phyloP scores from a whole-genome alignment of 768 basidiomycete genomes.

The Tylopilus felleus region DNA sequence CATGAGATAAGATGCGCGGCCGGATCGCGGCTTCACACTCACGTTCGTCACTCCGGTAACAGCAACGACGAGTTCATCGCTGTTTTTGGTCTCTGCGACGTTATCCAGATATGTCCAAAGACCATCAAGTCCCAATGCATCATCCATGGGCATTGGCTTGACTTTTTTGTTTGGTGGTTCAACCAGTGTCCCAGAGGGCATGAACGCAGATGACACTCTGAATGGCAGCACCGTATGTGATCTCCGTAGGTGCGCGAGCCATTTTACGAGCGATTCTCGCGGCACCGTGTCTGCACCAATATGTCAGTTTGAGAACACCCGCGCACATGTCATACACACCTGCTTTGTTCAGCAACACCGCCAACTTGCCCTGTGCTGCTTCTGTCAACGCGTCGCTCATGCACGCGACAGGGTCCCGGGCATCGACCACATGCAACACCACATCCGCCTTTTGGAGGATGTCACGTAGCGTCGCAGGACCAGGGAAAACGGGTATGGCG shows the following conservation, averaged over 20 bases:
- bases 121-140: conserved; percentile 60
- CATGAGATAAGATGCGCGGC: conserved; percentile 4
- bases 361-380: conserved; percentile 42
- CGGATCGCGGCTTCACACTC: conserved; percentile 24
- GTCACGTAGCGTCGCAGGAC: conserved; percentile 26
- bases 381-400: conserved; percentile 62
- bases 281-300: conserved; percentile 66
- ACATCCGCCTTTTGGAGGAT: conserved; percentile 79
- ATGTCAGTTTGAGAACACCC: background rate
- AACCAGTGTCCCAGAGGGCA: conserved; percentile 39
- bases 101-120: conserved; percentile 47
- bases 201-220: conserved; percentile 65
- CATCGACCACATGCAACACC: conserved; percentile 77
- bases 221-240: conserved; percentile 68
- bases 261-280: conserved; percentile 66
- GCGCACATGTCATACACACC: conserved; percentile 46
- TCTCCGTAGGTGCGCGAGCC: conserved; percentile 60
- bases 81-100: conserved; percentile 46
- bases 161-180: conserved; percentile 41
- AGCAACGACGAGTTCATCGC: conserved; percentile 59
- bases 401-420: conserved; percentile 73
- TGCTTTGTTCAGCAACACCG: conserved; percentile 83
- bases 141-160: conserved; percentile 42
- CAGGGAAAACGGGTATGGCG: conserved; percentile 23
- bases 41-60: conserved; percentile 86